Percentiles rank a stretch among this genome's conserved stretches.
phyloP scores from a whole-genome alignment of 1,139 yeast species.

The Suhomyces terraborum region DNA sequence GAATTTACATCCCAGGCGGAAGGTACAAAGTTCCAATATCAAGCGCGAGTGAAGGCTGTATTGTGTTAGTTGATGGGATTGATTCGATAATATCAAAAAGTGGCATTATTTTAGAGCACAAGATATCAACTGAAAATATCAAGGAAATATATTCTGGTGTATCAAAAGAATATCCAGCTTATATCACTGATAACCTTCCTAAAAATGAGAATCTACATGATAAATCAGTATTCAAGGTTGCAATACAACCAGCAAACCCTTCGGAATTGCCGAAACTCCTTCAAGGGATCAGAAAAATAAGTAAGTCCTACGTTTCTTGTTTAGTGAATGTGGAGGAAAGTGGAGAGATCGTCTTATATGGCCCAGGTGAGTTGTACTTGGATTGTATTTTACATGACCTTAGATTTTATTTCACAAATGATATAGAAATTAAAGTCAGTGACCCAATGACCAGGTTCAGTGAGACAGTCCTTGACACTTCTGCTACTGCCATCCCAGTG shows the following conservation, averaged over 20 bases:
- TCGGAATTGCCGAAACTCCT: conserved; percentile 74
- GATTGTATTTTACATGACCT: conserved; percentile 84
- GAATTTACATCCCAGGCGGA: conserved; percentile 66
- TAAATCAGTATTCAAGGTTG: conserved; percentile 62
- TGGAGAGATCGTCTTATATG: conserved; percentile 81
- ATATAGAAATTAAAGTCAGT: conserved; percentile 76
- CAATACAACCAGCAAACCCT: conserved; percentile 80
- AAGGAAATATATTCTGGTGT: background rate
- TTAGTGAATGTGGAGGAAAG: conserved; percentile 77
- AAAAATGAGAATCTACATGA: conserved; percentile 1
- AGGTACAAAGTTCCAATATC: conserved; percentile 63
- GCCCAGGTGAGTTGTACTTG: conserved; percentile 85
- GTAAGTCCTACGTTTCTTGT: conserved; percentile 66
- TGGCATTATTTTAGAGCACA: conserved; percentile 51
- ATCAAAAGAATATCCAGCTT: conserved; percentile 3
- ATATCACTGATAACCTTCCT: conserved; percentile 2
- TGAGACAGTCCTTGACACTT: conserved; percentile 71
- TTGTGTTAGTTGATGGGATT: conserved; percentile 69
- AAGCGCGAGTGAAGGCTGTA: conserved; percentile 60
- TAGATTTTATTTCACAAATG: conserved; percentile 56
- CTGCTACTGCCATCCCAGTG: conserved; percentile 67
- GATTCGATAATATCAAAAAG: conserved; percentile 56
- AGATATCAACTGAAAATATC: conserved; percentile 12
- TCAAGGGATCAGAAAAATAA: conserved; percentile 64
- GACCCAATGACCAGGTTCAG: conserved; percentile 81